Evolutionary conservation across 2,329 filamentous ascomycete genomes (phyloP), one percentile per base, ranked within the genome.

Genomic region (Colletotrichum gigasporum): DNA sequence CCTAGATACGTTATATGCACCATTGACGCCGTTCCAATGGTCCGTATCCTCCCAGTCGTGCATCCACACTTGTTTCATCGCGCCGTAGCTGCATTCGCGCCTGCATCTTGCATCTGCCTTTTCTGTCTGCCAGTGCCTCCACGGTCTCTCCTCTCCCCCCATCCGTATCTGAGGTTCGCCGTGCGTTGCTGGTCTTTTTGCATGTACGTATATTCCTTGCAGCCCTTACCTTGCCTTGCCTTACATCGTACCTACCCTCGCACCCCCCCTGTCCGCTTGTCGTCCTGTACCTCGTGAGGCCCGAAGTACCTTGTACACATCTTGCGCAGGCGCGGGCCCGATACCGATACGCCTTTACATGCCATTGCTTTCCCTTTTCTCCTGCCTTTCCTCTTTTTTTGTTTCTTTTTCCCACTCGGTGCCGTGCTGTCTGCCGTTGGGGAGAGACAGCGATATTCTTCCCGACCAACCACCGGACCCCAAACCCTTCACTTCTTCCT

Each of bases 11-110:
- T 39, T 16, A 22, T 28, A 37, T 44, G 47, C 48, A 53, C 47
- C 56, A 61, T 42, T 16, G 41, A 41, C 61, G 56, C 55, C 48
- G 56, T 50, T 64, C 61, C 61, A 64, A 54, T 61, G 56, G 48
- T 44, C 56, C 56, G 42, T 54, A 54, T 61, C 34, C 56, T 42
- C 26, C 35, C 16, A 24, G 32, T 48, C 26, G 48, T 50, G 56
- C 61, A 64, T 64, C 55, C 61, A 54, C 41, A 30, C 61, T 61
- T 50, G 61, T 64, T 64, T 64, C 56, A 64, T 64, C 61, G 39
- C 56, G 48, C 61, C n/a, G n/a, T 54, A 61, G 45, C 39, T n/a
- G n/a, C n/a, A n/a, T n/a, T n/a, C n/a, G n/a, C n/a, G n/a, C n/a
- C n/a, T n/a, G n/a, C 20, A 39, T 56, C 53, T n/a, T 56, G 53